phyloP scores from a whole-genome alignment of 805 yeast species.

The Saitoella complicata region DNA sequence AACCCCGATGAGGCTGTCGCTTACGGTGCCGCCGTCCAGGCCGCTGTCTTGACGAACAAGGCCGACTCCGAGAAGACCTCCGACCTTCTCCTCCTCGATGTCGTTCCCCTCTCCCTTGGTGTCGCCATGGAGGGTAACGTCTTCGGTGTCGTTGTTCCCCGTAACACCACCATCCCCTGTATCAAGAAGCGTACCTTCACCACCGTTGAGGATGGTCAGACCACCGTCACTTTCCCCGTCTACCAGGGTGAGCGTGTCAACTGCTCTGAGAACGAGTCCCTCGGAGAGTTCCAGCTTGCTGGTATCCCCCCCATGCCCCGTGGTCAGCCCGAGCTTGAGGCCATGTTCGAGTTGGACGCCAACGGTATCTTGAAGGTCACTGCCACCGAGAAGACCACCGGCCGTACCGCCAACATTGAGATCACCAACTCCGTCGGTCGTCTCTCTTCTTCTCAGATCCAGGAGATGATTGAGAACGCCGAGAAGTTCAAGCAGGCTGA shows the following conservation, averaged over 20 bases:
- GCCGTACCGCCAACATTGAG: constrained; percentile 95
- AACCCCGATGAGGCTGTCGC: constrained; percentile 99
- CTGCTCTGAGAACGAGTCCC: constrained; percentile 91
- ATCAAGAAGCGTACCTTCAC: constrained; percentile 98
- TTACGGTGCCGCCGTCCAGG: constrained; percentile 99
- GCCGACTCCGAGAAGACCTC: constrained; percentile 81
- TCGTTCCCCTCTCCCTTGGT: constrained; percentile 96
- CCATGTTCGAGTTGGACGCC: constrained; percentile 97
- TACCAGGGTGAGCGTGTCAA: constrained; percentile 99
- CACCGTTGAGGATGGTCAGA: constrained; percentile 96
- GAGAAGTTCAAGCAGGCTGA: constrained; percentile 98
- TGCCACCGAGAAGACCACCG: constrained; percentile 96
- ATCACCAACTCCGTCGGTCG: constrained; percentile 98
- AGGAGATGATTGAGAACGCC: constrained; percentile 97
- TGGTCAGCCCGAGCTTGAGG: constrained; percentile 99
- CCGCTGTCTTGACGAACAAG: constrained; percentile 93
- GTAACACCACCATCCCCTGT: constrained; percentile 99
- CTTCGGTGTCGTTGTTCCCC: constrained; percentile 96
- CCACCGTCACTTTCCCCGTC: constrained; percentile 97
- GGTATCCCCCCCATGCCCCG: constrained; percentile 97
- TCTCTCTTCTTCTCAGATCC: constrained; percentile 90
- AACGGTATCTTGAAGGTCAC: constrained; percentile 99
- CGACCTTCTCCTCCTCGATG: constrained; percentile 90
- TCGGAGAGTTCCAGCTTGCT: constrained; percentile 97
- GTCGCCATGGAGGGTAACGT: constrained; percentile 99